phyloP scores from a whole-genome alignment of 768 basidiomycete genomes.

The Ramaria rubella region DNA sequence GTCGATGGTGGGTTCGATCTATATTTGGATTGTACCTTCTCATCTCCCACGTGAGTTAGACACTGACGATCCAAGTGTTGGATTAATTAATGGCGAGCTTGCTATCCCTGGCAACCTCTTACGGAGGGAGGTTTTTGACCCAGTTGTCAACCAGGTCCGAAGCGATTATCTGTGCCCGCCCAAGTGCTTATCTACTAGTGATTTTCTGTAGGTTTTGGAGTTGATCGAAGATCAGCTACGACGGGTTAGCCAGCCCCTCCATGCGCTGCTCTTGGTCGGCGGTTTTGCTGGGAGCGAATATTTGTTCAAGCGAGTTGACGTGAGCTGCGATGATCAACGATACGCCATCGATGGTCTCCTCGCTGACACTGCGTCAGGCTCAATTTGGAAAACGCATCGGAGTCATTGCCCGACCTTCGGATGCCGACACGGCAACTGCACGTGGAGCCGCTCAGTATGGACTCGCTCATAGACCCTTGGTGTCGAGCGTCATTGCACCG shows the following conservation, averaged over 20 bases:
- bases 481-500: slow-evolving; percentile 77
- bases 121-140: slow-evolving; percentile 81
- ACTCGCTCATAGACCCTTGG: slow-evolving; percentile 63
- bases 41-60: slow-evolving; percentile 30
- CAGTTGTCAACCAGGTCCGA: slow-evolving; percentile 69
- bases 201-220: slow-evolving; percentile 52
- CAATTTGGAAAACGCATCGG: slow-evolving; percentile 58
- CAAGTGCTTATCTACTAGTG: slow-evolving; percentile 2
- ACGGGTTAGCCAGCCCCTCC: slow-evolving; percentile 61
- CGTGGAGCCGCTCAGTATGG: slow-evolving; percentile 89
- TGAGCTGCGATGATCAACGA: slow-evolving; percentile 25
- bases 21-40: background rate
- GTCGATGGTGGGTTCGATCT: slow-evolving; percentile 37
- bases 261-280: slow-evolving; percentile 84
- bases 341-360: background rate
- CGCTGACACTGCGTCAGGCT: slow-evolving; percentile 35
- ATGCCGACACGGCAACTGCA: slow-evolving; percentile 83
- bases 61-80: slow-evolving; percentile 71
- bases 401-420: slow-evolving; percentile 76
- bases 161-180: background rate
- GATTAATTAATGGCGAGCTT: slow-evolving; percentile 76
- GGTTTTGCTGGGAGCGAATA: slow-evolving; percentile 85
- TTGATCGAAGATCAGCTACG: slow-evolving; percentile 72
- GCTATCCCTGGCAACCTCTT: slow-evolving; percentile 75
- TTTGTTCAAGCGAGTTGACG: slow-evolving; percentile 72